Evolutionary conservation across 208 protist genomes (phyloP), one percentile per base, ranked within the genome.

Genomic region (Blechomonas ayalai): DNA sequence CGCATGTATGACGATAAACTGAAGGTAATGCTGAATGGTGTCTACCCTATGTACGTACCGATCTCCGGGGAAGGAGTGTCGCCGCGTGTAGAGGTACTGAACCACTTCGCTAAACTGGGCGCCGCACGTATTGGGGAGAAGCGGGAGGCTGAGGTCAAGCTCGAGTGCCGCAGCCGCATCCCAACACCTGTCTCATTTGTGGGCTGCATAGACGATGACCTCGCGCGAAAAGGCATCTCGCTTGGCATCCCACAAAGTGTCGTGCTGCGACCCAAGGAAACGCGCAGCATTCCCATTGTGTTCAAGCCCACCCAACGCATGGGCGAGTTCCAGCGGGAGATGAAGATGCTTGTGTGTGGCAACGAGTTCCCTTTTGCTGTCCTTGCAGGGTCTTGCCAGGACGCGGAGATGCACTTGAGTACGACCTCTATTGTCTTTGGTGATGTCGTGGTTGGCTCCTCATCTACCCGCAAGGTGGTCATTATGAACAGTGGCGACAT

Each of bases 401-500:
- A 97, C 38, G 67, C 96, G 1, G 96, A 97, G 67, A 73, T 97
- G 18, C 89, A 97, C 58, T 72, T 98, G 10, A 95, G 98, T 66
- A 78, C 69, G 22, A 67, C 77, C 25, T 70, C 59, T 40, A 42
- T 98, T 6, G 50, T 73, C 15, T 98, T 98, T 71, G 81, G 84
- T 32, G 73, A 96, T 49, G 83, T 97, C 19, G 89, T 97, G 6
- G 42, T 84, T 32, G 79, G 90, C 31, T 72, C 81, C 20, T 59
- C 71, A 0, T 52, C 84, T 9, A 85, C 73, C 19, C 64, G 80
- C 1, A 65, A 69, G 9, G 60, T 97, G 29, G 59, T 91, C 25
- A 81, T 98, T 29, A 79, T 97, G 57, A 98, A 98, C 71, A 94
- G 81, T 44, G 96, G 97, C 32, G 96, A 98, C 63, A 76, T 98